Evolutionary conservation across 352 stramenopile genomes (phyloP), one percentile per base, ranked within the genome.

Genomic region (Globisporangium mamillatum): DNA sequence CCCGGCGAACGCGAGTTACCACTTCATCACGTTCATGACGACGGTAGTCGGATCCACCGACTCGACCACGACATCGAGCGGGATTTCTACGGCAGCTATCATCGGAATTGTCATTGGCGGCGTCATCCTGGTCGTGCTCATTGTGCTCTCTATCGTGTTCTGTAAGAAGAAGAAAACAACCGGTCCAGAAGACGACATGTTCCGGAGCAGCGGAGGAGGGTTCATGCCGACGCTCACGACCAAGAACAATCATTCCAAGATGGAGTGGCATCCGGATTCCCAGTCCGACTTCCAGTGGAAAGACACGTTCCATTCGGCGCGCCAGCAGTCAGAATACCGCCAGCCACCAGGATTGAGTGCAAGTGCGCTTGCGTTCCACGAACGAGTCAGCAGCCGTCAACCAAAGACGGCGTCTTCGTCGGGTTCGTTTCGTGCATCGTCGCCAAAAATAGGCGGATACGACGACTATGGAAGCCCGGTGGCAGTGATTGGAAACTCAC

Each of bases 11-110:
- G 68, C 86, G 69, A 90, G 80, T 34, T 93, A 91, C 69, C 83
- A 93, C 72, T 91, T 93, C 63, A 84, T 93, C 57, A 85, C 81
- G 41, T 93, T 91, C 71, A 79, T 84, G 34, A 93, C 81, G 18
- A 87, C 83, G 5, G 65, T 50, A 1, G 59, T 80, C 6, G 56
- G 24, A 8, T 69, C 72, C 27, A 76, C 69, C 0, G 74, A 12
- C 14, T 68, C 68, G 9, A 53, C 22, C n/a, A 62, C 64, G 1
- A 58, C 56, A 4, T 74, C 66, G 4, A 60, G 60, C 55, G 79
- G 80, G 0, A 65, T 78, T n/a, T 88, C 80, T 1, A 87, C 73
- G 7, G 75, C 74, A 1, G 58, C 68, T 0, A 82, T 77, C 27
- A 65, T 93, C 36, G 80, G 71, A 0, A 57, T 88, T 22, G 72